Evolutionary conservation across 2,329 filamentous ascomycete genomes (phyloP).

Genomic region (Paecilomyces formosus): DNA sequence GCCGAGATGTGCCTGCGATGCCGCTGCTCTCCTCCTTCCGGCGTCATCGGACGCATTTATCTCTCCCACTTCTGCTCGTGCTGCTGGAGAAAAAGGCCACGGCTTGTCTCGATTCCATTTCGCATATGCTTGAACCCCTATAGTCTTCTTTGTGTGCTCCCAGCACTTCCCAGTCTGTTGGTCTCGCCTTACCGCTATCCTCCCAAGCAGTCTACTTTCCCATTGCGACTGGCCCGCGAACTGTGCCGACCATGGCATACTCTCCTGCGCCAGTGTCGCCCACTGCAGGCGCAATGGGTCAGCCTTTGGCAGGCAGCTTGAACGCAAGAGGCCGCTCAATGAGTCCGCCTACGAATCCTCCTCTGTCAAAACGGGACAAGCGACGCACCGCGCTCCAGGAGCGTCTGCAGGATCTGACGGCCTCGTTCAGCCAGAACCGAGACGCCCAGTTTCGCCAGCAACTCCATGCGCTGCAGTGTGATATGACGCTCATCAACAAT

Average conservation of each 20-base stretch:
- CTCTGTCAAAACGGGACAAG: conserved; percentile 78
- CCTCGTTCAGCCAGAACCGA: conserved; percentile 71
- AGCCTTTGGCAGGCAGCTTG: conserved; percentile 14
- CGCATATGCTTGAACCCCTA: neutral
- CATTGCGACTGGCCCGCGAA: neutral
- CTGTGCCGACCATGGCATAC: conserved; percentile 26
- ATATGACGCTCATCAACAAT: conserved; percentile 77
- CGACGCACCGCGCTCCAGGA: conserved; percentile 76
- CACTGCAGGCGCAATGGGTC: conserved; percentile 10
- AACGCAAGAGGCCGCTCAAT: conserved; percentile 19
- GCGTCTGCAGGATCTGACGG: conserved; percentile 66
- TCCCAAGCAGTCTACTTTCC: neutral
- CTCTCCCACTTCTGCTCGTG: neutral
- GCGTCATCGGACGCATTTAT: neutral
- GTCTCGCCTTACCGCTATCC: too few relatives aligned
- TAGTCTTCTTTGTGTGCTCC: neutral
- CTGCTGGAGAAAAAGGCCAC: neutral
- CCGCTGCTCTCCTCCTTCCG: neutral
- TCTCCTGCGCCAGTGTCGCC: conserved; percentile 31
- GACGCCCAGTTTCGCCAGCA: conserved; percentile 83
- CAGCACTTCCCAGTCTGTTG: neutral
- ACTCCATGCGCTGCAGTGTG: conserved; percentile 82
- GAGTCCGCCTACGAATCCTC: conserved; percentile 27
- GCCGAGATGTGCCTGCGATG: neutral
- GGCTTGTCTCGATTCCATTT: neutral